phyloP scores from a whole-genome alignment of 148 eudicot genomes.

The Rhododendron kiyosumense region DNA sequence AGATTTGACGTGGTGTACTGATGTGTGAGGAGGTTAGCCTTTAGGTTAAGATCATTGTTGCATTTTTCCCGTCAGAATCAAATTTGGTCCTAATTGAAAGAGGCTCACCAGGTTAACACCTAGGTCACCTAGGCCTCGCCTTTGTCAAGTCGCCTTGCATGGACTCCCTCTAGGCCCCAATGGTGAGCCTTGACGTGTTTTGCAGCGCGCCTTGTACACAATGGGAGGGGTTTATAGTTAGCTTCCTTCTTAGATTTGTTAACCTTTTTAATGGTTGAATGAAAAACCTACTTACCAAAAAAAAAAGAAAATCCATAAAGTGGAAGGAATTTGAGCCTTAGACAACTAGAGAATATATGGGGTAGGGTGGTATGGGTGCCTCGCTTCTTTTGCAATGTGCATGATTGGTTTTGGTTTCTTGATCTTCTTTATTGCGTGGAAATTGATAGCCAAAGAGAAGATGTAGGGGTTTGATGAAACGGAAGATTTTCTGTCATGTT shows the following conservation, averaged over 20 bases:
- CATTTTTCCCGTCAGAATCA: neutral
- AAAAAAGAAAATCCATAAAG: neutral
- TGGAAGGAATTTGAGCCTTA: neutral
- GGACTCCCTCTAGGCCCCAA: neutral
- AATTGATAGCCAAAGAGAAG: neutral
- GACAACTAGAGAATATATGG: neutral
- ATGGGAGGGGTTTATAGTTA: neutral
- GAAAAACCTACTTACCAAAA: neutral
- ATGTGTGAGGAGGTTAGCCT: neutral
- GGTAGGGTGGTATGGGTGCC: neutral
- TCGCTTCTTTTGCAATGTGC: neutral
- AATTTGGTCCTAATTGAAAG: neutral
- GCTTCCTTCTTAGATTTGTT: neutral
- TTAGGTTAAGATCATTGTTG: neutral
- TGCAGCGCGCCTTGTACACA: neutral
- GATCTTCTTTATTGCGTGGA: neutral
- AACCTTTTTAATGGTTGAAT: neutral
- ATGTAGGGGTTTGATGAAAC: neutral
- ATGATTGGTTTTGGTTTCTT: neutral
- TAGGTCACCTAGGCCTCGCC: neutral
- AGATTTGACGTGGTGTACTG: neutral
- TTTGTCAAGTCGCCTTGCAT: neutral
- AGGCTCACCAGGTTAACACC: neutral
- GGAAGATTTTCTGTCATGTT: neutral
- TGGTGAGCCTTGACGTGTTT: neutral